Evolutionary conservation across 176 grass and related monocot species (phyloP).

Genomic region (Oryza meyeriana): DNA sequence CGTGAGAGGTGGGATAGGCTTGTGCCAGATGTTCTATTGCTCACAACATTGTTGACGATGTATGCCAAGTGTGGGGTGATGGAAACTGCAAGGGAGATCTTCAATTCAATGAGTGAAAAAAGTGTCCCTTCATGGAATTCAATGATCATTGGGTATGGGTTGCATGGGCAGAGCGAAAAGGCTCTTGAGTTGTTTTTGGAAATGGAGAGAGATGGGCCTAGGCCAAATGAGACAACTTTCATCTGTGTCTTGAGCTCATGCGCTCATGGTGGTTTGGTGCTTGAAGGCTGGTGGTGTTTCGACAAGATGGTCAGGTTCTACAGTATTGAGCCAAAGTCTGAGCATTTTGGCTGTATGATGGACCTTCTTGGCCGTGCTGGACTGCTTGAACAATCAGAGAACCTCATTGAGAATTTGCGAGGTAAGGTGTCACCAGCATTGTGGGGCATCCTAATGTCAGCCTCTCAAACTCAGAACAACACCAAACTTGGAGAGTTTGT

Average conservation of each 20-base stretch:
- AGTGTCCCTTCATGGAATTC: slow-evolving; percentile 67
- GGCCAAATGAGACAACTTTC: slow-evolving; percentile 55
- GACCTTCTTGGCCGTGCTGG: slow-evolving; percentile 65
- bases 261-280: slow-evolving; percentile 57
- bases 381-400: slow-evolving; percentile 32
- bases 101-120: slow-evolving; percentile 47
- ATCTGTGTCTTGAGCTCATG: slow-evolving; percentile 63
- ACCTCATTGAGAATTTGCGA: slow-evolving; percentile 24
- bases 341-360: slow-evolving; percentile 77
- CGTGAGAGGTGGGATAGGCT: slow-evolving; percentile 23
- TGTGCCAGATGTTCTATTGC: slow-evolving; percentile 47
- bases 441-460: slow-evolving; percentile 48
- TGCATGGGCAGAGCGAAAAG: slow-evolving; percentile 51
- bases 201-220: slow-evolving; percentile 52
- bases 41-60: slow-evolving; percentile 53
- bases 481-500: slow-evolving; percentile 60
- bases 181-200: slow-evolving; percentile 60
- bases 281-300: slow-evolving; percentile 75
- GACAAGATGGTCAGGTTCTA: slow-evolving; percentile 56
- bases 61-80: slow-evolving; percentile 69
- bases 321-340: slow-evolving; percentile 39
- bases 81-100: slow-evolving; percentile 38
- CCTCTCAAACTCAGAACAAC: slow-evolving; percentile 36
- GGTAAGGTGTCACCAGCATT: slow-evolving; percentile 28
- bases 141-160: slow-evolving; percentile 64